These are phyloP conservation scores for Leishmania amazonensis DNA, from an alignment of 208 protist species.

Conservation along the genomic window DNA sequence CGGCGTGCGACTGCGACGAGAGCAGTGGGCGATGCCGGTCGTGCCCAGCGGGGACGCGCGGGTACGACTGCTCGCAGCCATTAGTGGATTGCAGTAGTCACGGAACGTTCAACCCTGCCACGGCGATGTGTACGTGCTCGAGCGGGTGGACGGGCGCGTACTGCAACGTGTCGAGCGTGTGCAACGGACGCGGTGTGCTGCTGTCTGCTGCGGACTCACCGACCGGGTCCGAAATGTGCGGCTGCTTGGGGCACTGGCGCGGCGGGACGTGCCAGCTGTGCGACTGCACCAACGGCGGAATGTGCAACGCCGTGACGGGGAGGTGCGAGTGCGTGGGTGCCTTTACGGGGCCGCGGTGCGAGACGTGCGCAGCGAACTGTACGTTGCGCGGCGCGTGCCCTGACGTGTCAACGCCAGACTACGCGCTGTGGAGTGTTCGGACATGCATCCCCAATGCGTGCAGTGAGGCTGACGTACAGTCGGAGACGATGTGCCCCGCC, in stretches of 20 bases:
- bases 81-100: conserved; percentile 22
- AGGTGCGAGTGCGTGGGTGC: conserved; percentile 43
- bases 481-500: conserved; percentile 27
- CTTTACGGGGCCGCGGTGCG: conserved; percentile 47
- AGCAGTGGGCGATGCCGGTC: conserved; percentile 9
- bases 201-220: conserved; percentile 35
- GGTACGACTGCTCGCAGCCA: conserved; percentile 20
- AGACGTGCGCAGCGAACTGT: conserved; percentile 45
- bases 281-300: conserved; percentile 56
- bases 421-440: conserved; percentile 37
- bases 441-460: conserved; percentile 46
- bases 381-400: conserved; percentile 38
- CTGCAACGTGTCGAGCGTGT: conserved; percentile 19
- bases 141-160: conserved; percentile 14
- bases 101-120: conserved; percentile 12
- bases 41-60: conserved; percentile 18
- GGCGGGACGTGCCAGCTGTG: conserved; percentile 48
- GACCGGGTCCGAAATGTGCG: conserved; percentile 38
- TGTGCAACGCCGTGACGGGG: conserved; percentile 37
- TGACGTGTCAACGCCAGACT: conserved; percentile 7
- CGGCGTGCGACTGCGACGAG: conserved; percentile 17
- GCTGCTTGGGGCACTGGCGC: conserved; percentile 50
- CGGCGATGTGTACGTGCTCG: conserved; percentile 21
- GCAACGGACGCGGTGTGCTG: conserved; percentile 34
- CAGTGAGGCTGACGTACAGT: conserved; percentile 6